Evolutionary conservation across 805 yeast genomes (phyloP), one percentile per base, ranked within the genome.

Genomic region (Kodamaea restingae): DNA sequence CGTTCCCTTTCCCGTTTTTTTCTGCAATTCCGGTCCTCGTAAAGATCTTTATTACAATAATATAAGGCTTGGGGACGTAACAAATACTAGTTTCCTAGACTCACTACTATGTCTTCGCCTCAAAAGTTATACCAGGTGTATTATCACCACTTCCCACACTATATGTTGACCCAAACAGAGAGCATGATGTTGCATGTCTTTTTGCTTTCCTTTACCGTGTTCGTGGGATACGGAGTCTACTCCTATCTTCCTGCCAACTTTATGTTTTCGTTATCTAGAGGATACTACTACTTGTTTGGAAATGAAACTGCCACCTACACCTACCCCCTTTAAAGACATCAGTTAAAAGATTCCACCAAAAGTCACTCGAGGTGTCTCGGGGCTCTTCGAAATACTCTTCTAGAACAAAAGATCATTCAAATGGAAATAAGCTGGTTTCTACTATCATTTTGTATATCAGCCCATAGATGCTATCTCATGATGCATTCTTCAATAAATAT

Each of bases 131-230:
- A 44, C 44, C 35, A 44, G 44, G 25, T 54, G 29, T 70, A 71
- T 55, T 72, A 65, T 55, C 62, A 62, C 55, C 64, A 64, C 45
- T 63, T 73, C 42, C 79, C 79, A 10, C 65, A 64, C 45, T 65
- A 57, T 54, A 73, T 73, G 78, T 61, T 73, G 60, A 73, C 79
- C 17, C 58, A 53, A 33, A 55, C 61, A 22, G 79, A 73, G 56
- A 52, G 67, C 15, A 42, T 60, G 32, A 37, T 41, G 14, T 40
- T 45, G 45, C 58, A 56, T 42, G 15, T 47, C 22, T 42, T 55
- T 22, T 37, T 56, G 14, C 49, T 54, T 17, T 50, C 54, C 25
- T 58, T 59, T 36, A 35, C 45, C 9, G 28, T 55, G 26, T 51
- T 61, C 24, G 49, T 58, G 15, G 51, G 56, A 6, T 62, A 57